These are phyloP conservation scores for Dendrobium nobile DNA, from an alignment of 106 monocot genomes.

Conservation along the genomic window DNA sequence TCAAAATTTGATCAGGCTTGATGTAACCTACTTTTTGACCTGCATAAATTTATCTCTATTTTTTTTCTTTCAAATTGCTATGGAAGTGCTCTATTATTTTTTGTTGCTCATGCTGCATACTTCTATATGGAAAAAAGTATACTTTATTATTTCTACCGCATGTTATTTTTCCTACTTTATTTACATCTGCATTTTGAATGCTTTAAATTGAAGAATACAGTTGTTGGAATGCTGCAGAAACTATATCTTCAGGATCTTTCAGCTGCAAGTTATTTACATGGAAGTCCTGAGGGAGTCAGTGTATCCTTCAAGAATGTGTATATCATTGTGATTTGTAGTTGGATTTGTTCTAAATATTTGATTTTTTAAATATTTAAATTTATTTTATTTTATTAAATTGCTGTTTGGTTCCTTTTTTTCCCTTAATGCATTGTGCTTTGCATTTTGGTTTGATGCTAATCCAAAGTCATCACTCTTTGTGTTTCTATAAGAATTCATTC, in stretches of 20 bases:
- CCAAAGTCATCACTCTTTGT: neutral
- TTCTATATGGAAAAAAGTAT: neutral
- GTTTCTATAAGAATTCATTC: neutral
- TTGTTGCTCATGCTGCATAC: neutral
- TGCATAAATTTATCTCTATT: neutral
- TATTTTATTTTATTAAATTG: neutral
- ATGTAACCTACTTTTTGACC: neutral
- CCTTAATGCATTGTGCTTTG: neutral
- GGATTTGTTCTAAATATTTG: neutral
- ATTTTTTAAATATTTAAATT: neutral
- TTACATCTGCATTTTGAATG: neutral
- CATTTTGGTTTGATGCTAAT: neutral
- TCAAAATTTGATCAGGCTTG: neutral
- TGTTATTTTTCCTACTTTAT: neutral
- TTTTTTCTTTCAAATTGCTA: neutral
- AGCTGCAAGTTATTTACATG: constrained; percentile 86
- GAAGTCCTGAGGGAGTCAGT: constrained; percentile 73
- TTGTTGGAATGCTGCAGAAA: constrained; percentile 41
- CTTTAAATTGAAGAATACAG: neutral
- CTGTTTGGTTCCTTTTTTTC: neutral
- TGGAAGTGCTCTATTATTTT: neutral
- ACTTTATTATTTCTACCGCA: neutral
- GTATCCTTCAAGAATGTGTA: constrained; percentile 56
- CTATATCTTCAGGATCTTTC: constrained; percentile 40
- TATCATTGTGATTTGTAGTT: neutral